Evolutionary conservation across 2,329 filamentous ascomycete genomes (phyloP), one percentile per base, ranked within the genome.

Genomic region (Tympanopsis confertula): DNA sequence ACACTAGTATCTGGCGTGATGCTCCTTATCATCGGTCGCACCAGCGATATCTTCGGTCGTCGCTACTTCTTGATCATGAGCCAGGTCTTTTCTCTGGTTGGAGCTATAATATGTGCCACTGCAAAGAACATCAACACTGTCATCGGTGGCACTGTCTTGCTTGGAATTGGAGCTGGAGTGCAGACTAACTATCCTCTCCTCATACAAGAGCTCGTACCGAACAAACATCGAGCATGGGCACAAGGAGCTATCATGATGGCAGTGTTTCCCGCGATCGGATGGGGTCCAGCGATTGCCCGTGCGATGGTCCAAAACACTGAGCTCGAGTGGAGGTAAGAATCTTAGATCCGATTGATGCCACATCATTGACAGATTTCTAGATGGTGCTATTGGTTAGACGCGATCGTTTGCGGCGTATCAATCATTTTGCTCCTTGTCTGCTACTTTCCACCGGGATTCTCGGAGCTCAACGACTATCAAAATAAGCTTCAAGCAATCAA

Each of bases 341-440:
- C n/a, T n/a, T n/a, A n/a, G n/a, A n/a, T n/a, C n/a, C n/a, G n/a
- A n/a, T n/a, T n/a, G n/a, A n/a, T n/a, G n/a, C n/a, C n/a, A n/a
- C n/a, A n/a, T n/a, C n/a, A n/a, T n/a, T n/a, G n/a, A 51, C 36
- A 52, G 50, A 41, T 46, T 49, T 20, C 47, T 19, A 36, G 44
- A 40, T 62, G 58, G 55, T 58, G 56, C 35, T 63, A 57, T 44
- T 60, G 62, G 44, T 53, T 63, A 43, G 60, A 60, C 41, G 60
- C 62, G 39, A 61, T 58, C 22, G 47, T 53, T 18, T 50, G 52
- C 30, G 50, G 47, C 4, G 47, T 57, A 4, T 49, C 57, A n/a
- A 52, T 58, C 35, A 45, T 55, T 19, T 45, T 58, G 2, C 45
- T 58, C 14, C 54, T 54, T 41, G 35, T 61, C 41, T 63, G 60